These are phyloP conservation scores for Myxozyma neotropica DNA, from an alignment of 805 yeast species.

Conservation along the genomic window DNA sequence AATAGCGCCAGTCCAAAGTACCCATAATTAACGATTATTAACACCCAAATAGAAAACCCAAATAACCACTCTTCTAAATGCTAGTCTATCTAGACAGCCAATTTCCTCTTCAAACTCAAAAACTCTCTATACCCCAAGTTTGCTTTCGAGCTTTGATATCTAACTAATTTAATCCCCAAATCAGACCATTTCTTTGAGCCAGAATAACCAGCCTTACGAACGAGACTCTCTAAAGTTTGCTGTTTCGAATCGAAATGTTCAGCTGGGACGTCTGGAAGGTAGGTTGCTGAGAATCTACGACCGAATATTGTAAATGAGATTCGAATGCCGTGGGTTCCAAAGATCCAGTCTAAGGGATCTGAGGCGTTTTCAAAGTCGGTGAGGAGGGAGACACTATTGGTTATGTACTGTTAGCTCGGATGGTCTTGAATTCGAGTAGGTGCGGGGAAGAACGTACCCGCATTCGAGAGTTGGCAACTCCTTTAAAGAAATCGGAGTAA, in stretches of 20 bases:
- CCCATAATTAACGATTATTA: not conserved
- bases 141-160: conserved; percentile 60
- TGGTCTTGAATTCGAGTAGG: not conserved
- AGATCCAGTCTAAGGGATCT: conserved; percentile 69
- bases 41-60: not conserved
- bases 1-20: not conserved
- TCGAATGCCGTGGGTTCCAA: conserved; percentile 82
- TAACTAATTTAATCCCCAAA: conserved; percentile 49
- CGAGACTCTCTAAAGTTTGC: conserved; percentile 70
- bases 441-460: conserved; percentile 41
- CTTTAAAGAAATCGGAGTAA: conserved; percentile 57
- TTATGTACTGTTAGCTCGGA: too few species aligned
- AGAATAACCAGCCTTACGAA: conserved; percentile 67
- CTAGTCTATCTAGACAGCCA: not conserved
- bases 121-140: conserved; percentile 20
- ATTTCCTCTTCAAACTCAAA: conserved; percentile 4
- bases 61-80: not conserved
- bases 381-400: conserved; percentile 61
- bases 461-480: conserved; percentile 61
- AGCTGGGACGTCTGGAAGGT: conserved; percentile 83
- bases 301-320: conserved; percentile 53
- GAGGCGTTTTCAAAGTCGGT: conserved; percentile 57
- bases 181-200: conserved; percentile 44
- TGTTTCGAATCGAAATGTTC: conserved; percentile 82
- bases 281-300: conserved; percentile 62